Evolutionary conservation across 306 rosid species (phyloP), one percentile per base, ranked within the genome.

Genomic region (Urtica urens): DNA sequence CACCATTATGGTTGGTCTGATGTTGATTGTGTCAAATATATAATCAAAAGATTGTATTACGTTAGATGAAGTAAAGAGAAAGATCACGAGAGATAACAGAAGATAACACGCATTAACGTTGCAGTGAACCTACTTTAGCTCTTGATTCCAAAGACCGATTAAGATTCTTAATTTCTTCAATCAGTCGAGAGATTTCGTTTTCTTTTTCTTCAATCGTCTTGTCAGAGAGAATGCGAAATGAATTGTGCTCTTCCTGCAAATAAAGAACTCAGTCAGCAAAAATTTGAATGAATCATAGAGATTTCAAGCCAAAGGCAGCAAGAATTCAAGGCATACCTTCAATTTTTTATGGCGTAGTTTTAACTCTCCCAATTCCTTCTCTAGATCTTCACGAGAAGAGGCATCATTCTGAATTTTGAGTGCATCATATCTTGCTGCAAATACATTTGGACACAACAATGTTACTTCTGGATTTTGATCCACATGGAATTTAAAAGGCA

Each of bases 181-280:
- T 11, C 53, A 92, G 93, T 77, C 78, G 77, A 51, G 87, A 77
- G 70, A 92, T 79, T 73, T 92, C 94, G 35, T 29, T 69, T 51
- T 85, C 99, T 77, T 85, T 92, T 61, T 92, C 96, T 70, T 73
- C 94, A 10, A 80, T 85, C 93, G 80, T 85, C 72, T 62, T 75
- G 72, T 85, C 96, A 57, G 99, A 92, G 65, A 92, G 93, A 79
- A 79, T 77, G 18, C 85, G 96, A 65, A 85, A 82, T 39, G 96
- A 77, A 65, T 66, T 57, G 67, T 85, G 87, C 71, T 85, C 99
- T 53, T 79, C 94, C 96, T 92, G 66, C 28, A 67, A 42, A 67
- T 62, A 39, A 51, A 50, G 35, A 63, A 52, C 50, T 42, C 52
- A 59, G 39, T 65, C 56, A 72, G 62, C 49, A 39, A 58, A 61